A percentile compares a stretch with the other conserved stretches of the same genome.
phyloP scores from a whole-genome alignment of 2,329 filamentous ascomycete genomes.

The Hymenoscyphus repandus region DNA sequence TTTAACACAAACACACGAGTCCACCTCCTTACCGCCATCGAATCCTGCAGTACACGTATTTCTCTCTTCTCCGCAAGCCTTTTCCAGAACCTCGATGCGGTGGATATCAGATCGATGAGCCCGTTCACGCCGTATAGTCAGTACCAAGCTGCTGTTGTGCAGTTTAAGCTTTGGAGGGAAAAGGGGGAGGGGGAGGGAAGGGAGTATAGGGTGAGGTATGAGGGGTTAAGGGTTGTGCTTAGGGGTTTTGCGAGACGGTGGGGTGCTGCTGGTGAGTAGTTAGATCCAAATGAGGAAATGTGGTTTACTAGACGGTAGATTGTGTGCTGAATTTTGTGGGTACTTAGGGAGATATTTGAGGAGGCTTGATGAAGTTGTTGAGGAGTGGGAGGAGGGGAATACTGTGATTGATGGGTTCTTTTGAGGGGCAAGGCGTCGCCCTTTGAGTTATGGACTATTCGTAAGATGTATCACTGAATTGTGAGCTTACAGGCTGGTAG shows the following conservation, averaged over 20 bases:
- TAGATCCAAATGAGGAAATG: too few relatives aligned
- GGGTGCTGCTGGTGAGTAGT: slow-evolving; percentile 7
- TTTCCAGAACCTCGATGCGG: background rate
- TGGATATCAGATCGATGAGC: background rate
- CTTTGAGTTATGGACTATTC: too few relatives aligned
- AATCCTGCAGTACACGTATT: background rate
- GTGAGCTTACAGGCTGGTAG: too few relatives aligned
- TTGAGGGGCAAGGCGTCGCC: too few relatives aligned
- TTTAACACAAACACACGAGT: background rate
- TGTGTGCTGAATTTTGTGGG: too few relatives aligned
- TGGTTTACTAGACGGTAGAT: too few relatives aligned
- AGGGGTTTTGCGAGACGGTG: slow-evolving; percentile 2
- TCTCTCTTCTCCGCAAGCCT: background rate
- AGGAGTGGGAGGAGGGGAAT: too few relatives aligned
- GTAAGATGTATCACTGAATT: too few relatives aligned
- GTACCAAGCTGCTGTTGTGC: slow-evolving; percentile 8
- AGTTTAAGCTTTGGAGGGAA: slow-evolving; percentile 7
- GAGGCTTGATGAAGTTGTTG: too few relatives aligned
- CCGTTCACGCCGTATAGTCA: slow-evolving; percentile 5
- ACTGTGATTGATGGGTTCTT: too few relatives aligned
- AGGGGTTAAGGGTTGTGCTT: slow-evolving; percentile 1
- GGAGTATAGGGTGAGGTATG: slow-evolving; percentile 2
- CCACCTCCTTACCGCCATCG: background rate
- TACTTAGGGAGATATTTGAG: too few relatives aligned
- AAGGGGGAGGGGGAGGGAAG: background rate